phyloP scores from a whole-genome alignment of 257 asterid species.

The Echites panduratus region DNA sequence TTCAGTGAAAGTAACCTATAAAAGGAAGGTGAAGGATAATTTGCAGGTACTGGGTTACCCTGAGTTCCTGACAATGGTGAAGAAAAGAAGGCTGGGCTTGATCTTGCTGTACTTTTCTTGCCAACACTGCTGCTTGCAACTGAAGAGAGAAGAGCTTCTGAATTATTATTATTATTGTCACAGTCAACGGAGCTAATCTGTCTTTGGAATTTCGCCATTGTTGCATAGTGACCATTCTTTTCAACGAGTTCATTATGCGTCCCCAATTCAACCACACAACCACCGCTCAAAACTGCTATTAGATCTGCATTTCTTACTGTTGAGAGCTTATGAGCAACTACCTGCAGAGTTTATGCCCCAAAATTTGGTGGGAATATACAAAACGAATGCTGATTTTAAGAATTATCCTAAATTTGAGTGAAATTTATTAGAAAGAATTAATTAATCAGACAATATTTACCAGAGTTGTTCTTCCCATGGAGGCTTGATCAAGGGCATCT shows the following conservation, averaged over 20 bases:
- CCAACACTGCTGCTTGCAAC: constrained; percentile 49
- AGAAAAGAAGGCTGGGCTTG: constrained; percentile 48
- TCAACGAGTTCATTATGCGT: constrained; percentile 55
- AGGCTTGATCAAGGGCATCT: constrained; percentile 74
- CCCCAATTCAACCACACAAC: constrained; percentile 57
- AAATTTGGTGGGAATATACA: no score
- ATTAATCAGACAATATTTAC: constrained; percentile 21
- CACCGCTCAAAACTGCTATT: constrained; percentile 54
- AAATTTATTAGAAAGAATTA: background rate
- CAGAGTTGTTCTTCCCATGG: constrained; percentile 83
- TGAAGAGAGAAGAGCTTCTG: constrained; percentile 32
- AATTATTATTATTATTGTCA: constrained; percentile 28
- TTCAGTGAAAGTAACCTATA: constrained; percentile 45
- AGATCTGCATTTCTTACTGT: constrained; percentile 68
- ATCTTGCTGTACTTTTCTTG: constrained; percentile 42
- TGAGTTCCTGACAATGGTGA: constrained; percentile 38
- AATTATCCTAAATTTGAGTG: background rate
- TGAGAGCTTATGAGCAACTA: constrained; percentile 90
- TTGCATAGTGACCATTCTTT: constrained; percentile 57
- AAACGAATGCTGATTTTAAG: no score
- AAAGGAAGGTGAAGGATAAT: constrained; percentile 51
- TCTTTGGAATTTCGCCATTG: constrained; percentile 57
- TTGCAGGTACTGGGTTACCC: constrained; percentile 7
- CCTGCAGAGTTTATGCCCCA: constrained; percentile 29
- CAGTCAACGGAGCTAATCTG: constrained; percentile 55